Evolutionary conservation across 2,329 filamentous ascomycete species (phyloP), one percentile per base, ranked within the genome.

Genomic region (Stachybotrys echinatus): DNA sequence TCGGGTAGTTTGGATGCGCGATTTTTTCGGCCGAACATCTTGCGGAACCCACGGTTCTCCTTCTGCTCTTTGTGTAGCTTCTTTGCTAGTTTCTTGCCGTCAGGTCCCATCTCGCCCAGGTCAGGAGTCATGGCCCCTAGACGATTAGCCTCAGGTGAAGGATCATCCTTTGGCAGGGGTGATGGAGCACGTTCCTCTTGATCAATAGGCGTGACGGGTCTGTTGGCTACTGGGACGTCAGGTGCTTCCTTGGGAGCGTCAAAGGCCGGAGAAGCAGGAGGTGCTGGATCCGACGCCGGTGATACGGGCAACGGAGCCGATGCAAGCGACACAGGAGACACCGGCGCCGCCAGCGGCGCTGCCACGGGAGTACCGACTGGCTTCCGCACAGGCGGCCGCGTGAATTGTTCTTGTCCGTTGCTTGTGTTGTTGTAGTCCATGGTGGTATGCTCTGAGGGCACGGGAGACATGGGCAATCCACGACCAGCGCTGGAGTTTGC

Each of bases 401-500:
- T n/a, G 6, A 23, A 46, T 6, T 18, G 44, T 20, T 31, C 7
- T 6, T 19, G 17, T 6, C 27, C 22, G 3, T 6, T 4, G 12
- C 19, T 12, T 6, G 44, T 8, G 17, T 23, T 37, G 5, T 27
- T 23, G 6, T 12, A 4, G n/a, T 23, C 19, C 12, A 10, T 63
- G 31, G 62, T 64, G n/a, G 61, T 45, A 17, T 63, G 60, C 21
- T 68, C 69, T 22, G 74, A 70, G 49, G 58, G 58, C 46, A 63
- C 57, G 14, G 65, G 61, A 14, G 66, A 63, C 27, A 71, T 55
- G 18, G 64, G 51, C 38, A 73, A 55, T 12, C 89, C 89, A 51
- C 82, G 87, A 20, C 92, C 91, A 40, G 87, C 84, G 56, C 77
- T 82, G 45, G 72, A 74, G 63, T 95, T 85, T 43, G 83, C 81